Percentiles rank a stretch among this genome's conserved stretches.
Conservation (phyloP, 306 rosid species). For the Fragaria iinumae region DNA sequence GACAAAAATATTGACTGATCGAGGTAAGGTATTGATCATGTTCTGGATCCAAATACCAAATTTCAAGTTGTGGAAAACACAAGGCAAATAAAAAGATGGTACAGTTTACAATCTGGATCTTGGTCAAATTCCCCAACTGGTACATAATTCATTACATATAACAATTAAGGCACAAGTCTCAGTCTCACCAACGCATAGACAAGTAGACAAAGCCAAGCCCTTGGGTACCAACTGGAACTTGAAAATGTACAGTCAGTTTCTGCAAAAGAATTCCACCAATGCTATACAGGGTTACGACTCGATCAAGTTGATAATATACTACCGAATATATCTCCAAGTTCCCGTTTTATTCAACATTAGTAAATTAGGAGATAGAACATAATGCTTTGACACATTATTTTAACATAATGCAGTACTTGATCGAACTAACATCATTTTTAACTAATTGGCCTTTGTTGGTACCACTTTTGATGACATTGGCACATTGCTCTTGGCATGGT, state of each 20-base stretch:
- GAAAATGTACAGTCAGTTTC: neutral
- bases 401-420: no score
- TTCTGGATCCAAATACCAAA: no score
- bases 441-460: no score
- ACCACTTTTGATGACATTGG: neutral
- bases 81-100: no score
- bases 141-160: neutral
- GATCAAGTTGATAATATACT: neutral
- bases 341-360: neutral
- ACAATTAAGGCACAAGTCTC: neutral
- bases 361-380: neutral
- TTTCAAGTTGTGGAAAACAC: no score
- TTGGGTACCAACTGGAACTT: neutral
- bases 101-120: neutral
- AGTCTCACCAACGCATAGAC: neutral
- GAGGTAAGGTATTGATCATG: no score
- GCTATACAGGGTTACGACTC: neutral
- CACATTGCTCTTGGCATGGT: neutral
- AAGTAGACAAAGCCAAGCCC: neutral
- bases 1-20: no score
- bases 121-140: neutral
- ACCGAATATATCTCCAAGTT: neutral
- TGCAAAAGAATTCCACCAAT: neutral
- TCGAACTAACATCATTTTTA: no score
- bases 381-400: no score